phyloP scores from a whole-genome alignment of 2,329 filamentous ascomycete species.

The Aureobasidium sp. region DNA sequence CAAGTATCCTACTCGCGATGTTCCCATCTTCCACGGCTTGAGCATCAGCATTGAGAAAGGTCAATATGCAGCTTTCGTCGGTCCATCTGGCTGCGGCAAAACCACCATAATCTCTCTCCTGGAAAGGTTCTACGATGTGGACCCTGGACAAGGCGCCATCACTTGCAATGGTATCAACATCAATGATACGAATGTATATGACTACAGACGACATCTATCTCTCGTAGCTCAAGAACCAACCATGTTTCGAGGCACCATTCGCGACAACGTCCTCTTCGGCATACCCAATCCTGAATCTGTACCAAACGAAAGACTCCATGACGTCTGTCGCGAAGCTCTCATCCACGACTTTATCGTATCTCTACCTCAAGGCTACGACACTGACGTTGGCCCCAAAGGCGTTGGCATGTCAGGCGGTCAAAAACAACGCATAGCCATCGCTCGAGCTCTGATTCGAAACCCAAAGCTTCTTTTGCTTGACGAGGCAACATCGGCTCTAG shows the following conservation, averaged over 20 bases:
- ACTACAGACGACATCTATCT: slow-evolving; percentile 34
- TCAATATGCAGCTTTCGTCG: slow-evolving; percentile 33
- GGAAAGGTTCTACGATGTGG: slow-evolving; percentile 49
- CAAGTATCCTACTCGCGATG: slow-evolving; percentile 36
- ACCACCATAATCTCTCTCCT: slow-evolving; percentile 33
- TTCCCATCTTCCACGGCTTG: slow-evolving; percentile 43
- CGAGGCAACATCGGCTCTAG: slow-evolving; percentile 34
- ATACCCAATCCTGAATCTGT: no score
- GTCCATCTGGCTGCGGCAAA: slow-evolving; percentile 33
- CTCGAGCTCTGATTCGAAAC: slow-evolving; percentile 33
- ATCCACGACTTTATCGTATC: slow-evolving; percentile 59
- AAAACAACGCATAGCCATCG: slow-evolving; percentile 34
- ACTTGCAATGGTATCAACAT: slow-evolving; percentile 39
- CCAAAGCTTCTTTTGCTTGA: slow-evolving; percentile 33
- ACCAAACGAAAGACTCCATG: slow-evolving; percentile 49
- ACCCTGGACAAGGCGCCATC: slow-evolving; percentile 48
- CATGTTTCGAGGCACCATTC: slow-evolving; percentile 48
- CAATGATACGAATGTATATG: slow-evolving; percentile 25
- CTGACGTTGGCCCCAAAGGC: slow-evolving; percentile 34
- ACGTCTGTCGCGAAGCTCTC: slow-evolving; percentile 58
- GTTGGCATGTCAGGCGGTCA: slow-evolving; percentile 35
- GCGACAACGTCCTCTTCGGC: slow-evolving; percentile 50
- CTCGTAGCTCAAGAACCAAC: slow-evolving; percentile 42
- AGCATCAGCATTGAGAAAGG: slow-evolving; percentile 25
- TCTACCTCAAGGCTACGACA: slow-evolving; percentile 58